Conservation (phyloP, 192 early-diverging fungal genomes). For the Entomortierella parvispora region DNA sequence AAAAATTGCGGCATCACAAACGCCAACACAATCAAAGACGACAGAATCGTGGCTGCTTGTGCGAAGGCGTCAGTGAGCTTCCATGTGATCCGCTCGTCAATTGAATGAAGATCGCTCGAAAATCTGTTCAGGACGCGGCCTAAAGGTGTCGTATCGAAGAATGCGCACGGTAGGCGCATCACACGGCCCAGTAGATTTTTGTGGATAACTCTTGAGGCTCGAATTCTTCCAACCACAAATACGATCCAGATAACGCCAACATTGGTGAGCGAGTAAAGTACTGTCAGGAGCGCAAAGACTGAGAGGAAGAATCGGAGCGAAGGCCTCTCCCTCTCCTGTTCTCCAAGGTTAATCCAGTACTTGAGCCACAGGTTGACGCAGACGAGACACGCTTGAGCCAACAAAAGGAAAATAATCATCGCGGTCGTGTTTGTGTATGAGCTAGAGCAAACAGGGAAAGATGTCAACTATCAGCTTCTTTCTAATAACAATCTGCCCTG, state of each 20-base stretch:
- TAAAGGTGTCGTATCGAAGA: conserved; percentile 63
- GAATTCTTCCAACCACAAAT: background rate
- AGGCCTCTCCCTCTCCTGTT: conserved; percentile 24
- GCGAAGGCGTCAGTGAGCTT: conserved; percentile 25
- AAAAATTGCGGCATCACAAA: conserved; percentile 15
- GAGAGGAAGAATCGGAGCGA: background rate
- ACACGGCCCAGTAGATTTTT: conserved; percentile 64
- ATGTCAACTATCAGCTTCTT: conserved; percentile 58
- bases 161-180: conserved; percentile 67
- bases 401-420: conserved; percentile 50
- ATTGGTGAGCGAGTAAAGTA: background rate
- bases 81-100: conserved; percentile 14
- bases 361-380: conserved; percentile 65
- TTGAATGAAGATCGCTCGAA: conserved; percentile 19
- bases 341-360: conserved; percentile 50
- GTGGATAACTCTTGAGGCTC: conserved; percentile 18
- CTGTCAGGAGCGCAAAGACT: background rate
- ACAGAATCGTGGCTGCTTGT: conserved; percentile 16
- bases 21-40: conserved; percentile 7
- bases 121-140: conserved; percentile 76
- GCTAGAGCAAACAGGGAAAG: background rate
- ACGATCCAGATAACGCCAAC: background rate
- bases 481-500: too few relatives aligned
- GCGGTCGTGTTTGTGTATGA: conserved; percentile 36
- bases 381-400: conserved; percentile 51